Base-by-base conservation (phyloP, 2,329 filamentous ascomycete species). In the Laburnicola sp. region DNA sequence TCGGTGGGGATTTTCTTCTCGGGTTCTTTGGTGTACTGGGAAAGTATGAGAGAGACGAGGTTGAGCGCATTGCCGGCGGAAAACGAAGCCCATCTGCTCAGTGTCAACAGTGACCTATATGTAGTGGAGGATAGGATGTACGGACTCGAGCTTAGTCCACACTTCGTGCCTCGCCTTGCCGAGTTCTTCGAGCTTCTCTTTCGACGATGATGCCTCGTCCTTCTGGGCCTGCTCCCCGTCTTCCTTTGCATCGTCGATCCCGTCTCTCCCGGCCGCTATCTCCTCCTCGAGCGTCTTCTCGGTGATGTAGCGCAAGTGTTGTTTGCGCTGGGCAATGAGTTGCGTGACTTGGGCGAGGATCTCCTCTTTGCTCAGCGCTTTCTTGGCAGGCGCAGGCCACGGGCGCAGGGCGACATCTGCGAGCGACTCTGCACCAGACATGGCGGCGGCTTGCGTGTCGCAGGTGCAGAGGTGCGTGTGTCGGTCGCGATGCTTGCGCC, bases 281-380 rank as follows among this genome's bases (percentile, higher is more conserved):
- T 94, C 86, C 31, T 86, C 82, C 43, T 81, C 81, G 32, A 97
- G 76, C 37, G 84, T 81, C 44, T 85, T 81, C 71, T 96, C 89
- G 43, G 85, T 89, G 57, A 97, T 80, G 61, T 86, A 80, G 52
- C 90, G 86, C 69, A 97, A 95, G 23, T 90, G 89, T 23, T 45
- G 43, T 10, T 89, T 90, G 53, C 88, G 86, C 64, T 95, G 86
- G 37, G 78, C 74, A 60, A 91, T 88, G 65, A 96, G 87, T 59
- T 92, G 90, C 51, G 82, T 77, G 60, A 97, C 91, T 60, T 93
- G 87, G 40, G 87, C 82, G 50, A 82, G 79, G n/a, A 97, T 38
- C 11, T 68, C 66, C 21, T 64, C 57, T 43, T 78, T 40, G 80
- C 82, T 66, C 76, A 82, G 74, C 77, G 81, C 64, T 75, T 79